These are phyloP conservation scores for Ilex asprella DNA, from an alignment of 257 asterid species.

Conservation along the genomic window DNA sequence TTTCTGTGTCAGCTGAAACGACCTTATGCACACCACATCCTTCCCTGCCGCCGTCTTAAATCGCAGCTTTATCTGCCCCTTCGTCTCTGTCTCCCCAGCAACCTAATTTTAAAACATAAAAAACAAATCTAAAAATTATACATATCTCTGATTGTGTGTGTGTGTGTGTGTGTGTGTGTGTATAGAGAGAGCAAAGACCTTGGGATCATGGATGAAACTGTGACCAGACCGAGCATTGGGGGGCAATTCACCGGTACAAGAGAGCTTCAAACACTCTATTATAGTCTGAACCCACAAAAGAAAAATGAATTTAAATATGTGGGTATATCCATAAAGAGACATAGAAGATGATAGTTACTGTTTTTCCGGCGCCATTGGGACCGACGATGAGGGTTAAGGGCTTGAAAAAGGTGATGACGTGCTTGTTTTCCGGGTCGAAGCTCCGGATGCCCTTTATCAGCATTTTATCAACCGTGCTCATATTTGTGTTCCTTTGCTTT, in stretches of 20 bases:
- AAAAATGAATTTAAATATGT: neutral
- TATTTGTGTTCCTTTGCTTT: constrained; percentile 13
- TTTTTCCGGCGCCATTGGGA: constrained; percentile 96
- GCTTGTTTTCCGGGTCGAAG: constrained; percentile 96
- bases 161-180: neutral
- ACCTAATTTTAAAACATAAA: constrained; percentile 35
- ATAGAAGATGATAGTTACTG: constrained; percentile 30
- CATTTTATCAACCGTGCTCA: constrained; percentile 98
- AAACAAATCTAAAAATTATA: neutral
- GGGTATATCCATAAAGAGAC: neutral
- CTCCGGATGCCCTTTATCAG: constrained; percentile 98
- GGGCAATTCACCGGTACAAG: constrained; percentile 94
- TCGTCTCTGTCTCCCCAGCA: constrained; percentile 99
- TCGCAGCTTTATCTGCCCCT: constrained; percentile 96
- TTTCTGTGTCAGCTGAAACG: constrained; percentile 95
- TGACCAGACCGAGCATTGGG: constrained; percentile 98
- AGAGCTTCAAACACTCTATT: constrained; percentile 96
- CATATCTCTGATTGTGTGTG: neutral
- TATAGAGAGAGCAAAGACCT: constrained; percentile 35
- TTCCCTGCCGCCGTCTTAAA: constrained; percentile 94
- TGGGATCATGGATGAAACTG: constrained; percentile 93
- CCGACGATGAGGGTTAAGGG: constrained; percentile 97
- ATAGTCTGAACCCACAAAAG: constrained; percentile 39
- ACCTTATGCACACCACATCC: constrained; percentile 98
- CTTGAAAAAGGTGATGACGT: constrained; percentile 84